Evolutionary conservation across 306 rosid species (phyloP), one percentile per base, ranked within the genome.

Genomic region (Cercis canadensis): DNA sequence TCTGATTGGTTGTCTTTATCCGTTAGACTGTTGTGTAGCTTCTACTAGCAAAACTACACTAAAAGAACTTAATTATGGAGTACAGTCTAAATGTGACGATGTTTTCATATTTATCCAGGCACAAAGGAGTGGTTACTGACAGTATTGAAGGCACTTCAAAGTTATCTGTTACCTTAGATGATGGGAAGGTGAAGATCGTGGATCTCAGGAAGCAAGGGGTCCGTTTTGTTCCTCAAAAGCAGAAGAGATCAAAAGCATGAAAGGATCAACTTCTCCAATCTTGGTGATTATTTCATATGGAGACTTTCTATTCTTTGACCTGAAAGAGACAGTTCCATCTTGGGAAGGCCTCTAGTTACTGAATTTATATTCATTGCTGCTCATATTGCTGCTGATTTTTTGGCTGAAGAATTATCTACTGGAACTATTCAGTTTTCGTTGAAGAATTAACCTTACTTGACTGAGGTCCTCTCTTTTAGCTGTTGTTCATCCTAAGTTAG

Each of bases 131-230:
- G 74, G 96, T 95, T 53, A 81, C 92, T 4, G 81, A 87, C 33
- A 58, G 81, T 51, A 77, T 82, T 15, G 96, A 89, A 55, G 97
- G 96, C 59, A 67, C 96, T 6, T 75, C 96, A 4, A 79, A 82
- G 32, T 53, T 91, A 55, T 67, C 89, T n/a, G 96, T 91, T 50
- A 85, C 90, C 65, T 74, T 87, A 8, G 99, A 91, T 33, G 96
- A 95, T 6, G 90, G 92, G 62, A 80, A 80, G 61, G 83, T 85
- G 68, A 86, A 82, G 76, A 71, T 69, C 49, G 57, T 87, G 73
- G 96, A 95, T 64, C 96, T 95, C 55, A 87, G 88, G 51, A 86
- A 90, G 70, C 96, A 88, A 84, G 98, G 96, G n/a, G 82, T 84
- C 53, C 96, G 96, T 16, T 89, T 93, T 33, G 89, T 90, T 72